Base-by-base conservation (phyloP, 805 yeast species). In the Barnettozyma siamensis region DNA sequence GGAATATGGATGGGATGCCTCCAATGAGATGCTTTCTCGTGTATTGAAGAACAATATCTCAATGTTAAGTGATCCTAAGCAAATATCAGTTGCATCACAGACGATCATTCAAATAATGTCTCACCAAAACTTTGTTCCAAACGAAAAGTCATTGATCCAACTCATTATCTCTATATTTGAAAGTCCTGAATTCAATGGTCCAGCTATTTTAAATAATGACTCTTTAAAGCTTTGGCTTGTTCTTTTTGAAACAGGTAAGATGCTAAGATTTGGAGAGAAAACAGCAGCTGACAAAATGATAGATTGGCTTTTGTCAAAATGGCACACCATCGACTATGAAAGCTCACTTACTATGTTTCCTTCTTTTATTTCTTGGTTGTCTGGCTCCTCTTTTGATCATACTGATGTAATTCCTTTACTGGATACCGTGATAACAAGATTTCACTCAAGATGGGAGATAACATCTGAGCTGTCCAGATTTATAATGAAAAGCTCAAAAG, bases 111-210 rank as follows among this genome's bases (percentile, higher is more conserved):
- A 50, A 37, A 41, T 59, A 12, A 41, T 63, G 5, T 35, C 45
- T 2, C 24, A 19, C 11, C 39, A 46, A 4, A 39, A 36, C 1
- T 46, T 47, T 16, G 15, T 15, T 1, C 34, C 50, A 2, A 37
- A 50, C 4, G 83, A 78, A 40, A 55, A 56, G 8, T 56, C 73
- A 0, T 49, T 78, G 8, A 41, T 63, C 4, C 72, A 66, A 33
- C 75, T 73, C 45, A 57, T 79, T 26, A 73, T 71, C 32, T 72
- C 72, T 23, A 39, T 78, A 2, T 60, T 74, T 35, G 83, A 79
- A 29, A 54, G 73, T 6, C 62, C 84, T 0, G 82, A 76, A 34
- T 62, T 79, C 1, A 75, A 73, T 55, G 91, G 91, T 0, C 91
- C 93, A 2, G 53, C 60, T 1, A 19, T 47, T 1, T 39, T 80